Conservation (phyloP, 2,329 filamentous ascomycete species). For the Hypoxylon sp. region DNA sequence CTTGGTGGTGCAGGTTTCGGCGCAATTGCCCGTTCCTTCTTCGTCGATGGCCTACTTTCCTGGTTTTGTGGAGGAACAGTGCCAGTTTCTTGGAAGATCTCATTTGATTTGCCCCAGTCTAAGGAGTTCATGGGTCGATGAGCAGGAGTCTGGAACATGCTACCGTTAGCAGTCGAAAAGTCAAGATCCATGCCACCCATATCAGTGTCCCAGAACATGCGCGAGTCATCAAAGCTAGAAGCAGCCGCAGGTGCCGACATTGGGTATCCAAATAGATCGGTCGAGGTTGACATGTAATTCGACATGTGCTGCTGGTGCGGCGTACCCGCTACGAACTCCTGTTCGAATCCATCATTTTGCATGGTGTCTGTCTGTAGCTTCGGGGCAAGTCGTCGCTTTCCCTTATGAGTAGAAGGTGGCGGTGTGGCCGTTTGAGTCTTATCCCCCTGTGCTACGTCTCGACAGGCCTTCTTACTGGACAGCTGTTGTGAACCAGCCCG, state of each 20-base stretch:
- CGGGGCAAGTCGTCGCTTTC: conserved; percentile 68
- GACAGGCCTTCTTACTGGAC: conserved; percentile 62
- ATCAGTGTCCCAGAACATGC: conserved; percentile 70
- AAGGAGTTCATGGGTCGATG: conserved; percentile 67
- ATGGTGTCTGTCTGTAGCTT: conserved; percentile 64
- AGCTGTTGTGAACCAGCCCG: conserved; percentile 51
- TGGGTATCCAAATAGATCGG: conserved; percentile 72
- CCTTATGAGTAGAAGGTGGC: conserved; percentile 70
- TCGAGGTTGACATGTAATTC: conserved; percentile 62
- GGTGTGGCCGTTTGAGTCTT: conserved; percentile 71
- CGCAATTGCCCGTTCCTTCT: conserved; percentile 64
- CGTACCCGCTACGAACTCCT: conserved; percentile 66
- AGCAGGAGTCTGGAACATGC: conserved; percentile 61
- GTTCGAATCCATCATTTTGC: conserved; percentile 71
- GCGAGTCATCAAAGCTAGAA: conserved; percentile 60
- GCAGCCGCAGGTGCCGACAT: conserved; percentile 70
- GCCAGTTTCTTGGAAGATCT: conserved; percentile 67
- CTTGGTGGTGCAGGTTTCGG: conserved; percentile 63
- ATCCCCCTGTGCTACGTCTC: conserved; percentile 58
- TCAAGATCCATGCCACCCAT: conserved; percentile 73
- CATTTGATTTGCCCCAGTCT: conserved; percentile 70
- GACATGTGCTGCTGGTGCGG: conserved; percentile 65
- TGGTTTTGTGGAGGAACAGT: conserved; percentile 56
- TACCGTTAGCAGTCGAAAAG: conserved; percentile 62
- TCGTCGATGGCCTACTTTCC: conserved; percentile 57